A percentile compares a stretch with the other conserved stretches of the same genome.
Conservation (phyloP, 768 basidiomycete species). For the Leucosporidium creatinivorum region DNA sequence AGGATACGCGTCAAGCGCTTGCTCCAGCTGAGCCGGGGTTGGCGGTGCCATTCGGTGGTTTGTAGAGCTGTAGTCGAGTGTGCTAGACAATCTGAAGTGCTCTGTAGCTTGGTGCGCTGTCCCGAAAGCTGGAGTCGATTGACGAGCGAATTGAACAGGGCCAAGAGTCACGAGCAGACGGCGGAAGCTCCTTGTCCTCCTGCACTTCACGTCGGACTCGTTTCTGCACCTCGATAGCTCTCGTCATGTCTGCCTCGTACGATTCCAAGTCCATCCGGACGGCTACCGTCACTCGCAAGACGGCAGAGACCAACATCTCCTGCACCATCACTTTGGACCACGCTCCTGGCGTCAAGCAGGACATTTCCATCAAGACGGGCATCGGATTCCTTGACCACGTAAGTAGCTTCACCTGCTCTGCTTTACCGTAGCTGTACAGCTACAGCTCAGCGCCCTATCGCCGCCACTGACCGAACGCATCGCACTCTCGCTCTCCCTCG, state of each 20-base stretch:
- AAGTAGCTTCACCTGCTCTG: slow-evolving; percentile 35
- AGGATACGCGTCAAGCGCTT: slow-evolving; percentile 5
- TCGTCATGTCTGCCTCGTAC: neutral
- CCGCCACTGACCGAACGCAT: neutral
- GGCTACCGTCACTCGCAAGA: slow-evolving; percentile 35
- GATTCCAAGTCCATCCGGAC: slow-evolving; percentile 22
- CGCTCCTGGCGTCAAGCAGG: slow-evolving; percentile 58
- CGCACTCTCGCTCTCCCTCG: neutral
- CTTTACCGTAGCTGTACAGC: neutral
- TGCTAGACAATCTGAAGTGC: no score
- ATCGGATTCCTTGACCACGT: slow-evolving; percentile 99
- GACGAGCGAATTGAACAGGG: no score
- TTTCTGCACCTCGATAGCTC: no score
- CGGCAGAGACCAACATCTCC: slow-evolving; percentile 73
- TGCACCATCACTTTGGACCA: slow-evolving; percentile 76
- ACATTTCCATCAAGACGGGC: slow-evolving; percentile 79
- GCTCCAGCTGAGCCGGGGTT: neutral
- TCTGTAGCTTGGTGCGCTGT: no score
- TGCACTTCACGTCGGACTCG: no score
- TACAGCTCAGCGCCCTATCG: neutral
- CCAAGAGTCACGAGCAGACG: no score
- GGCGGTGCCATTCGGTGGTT: neutral
- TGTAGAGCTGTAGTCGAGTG: no score
- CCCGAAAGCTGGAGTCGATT: no score
- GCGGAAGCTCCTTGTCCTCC: no score